These are phyloP conservation scores for Thalia dealbata DNA, from an alignment of 176 grass and related monocot species.

Conservation along the genomic window DNA sequence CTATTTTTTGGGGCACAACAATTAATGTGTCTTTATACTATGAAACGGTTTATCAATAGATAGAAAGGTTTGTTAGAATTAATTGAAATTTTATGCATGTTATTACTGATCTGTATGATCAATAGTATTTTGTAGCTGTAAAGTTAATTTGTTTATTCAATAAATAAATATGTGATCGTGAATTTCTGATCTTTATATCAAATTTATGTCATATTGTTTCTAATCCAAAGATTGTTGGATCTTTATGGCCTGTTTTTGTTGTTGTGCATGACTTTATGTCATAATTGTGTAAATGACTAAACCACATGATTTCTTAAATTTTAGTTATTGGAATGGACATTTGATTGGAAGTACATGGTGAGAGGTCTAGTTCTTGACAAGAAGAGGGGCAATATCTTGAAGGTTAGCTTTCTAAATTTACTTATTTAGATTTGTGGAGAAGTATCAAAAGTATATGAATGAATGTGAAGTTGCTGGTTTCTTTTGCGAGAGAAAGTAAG, in stretches of 20 bases:
- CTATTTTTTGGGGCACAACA: too few species aligned
- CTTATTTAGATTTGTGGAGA: not conserved
- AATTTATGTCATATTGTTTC: too few species aligned
- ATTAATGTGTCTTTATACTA: too few species aligned
- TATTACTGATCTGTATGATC: too few species aligned
- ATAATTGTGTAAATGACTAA: not conserved
- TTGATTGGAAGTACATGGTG: conserved; percentile 99
- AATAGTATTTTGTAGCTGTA: too few species aligned
- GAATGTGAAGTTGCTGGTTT: not conserved
- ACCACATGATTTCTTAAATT: conserved; percentile 23
- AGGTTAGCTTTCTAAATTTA: conserved; percentile 34
- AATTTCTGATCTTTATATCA: too few species aligned
- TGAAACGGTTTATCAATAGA: too few species aligned
- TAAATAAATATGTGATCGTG: too few species aligned
- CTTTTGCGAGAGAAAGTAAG: not conserved
- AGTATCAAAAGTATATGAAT: not conserved
- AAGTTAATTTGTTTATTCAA: too few species aligned
- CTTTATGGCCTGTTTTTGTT: not conserved
- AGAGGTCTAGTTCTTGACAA: conserved; percentile 95
- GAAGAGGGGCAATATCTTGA: conserved; percentile 98
- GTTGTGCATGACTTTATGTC: not conserved
- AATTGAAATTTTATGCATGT: too few species aligned
- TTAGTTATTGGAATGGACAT: conserved; percentile 81
- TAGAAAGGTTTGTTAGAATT: too few species aligned
- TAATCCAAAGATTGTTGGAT: too few species aligned